Evolutionary conservation across 169 alveolate species (phyloP).

Genomic region (Plasmodium gallinaceum): DNA sequence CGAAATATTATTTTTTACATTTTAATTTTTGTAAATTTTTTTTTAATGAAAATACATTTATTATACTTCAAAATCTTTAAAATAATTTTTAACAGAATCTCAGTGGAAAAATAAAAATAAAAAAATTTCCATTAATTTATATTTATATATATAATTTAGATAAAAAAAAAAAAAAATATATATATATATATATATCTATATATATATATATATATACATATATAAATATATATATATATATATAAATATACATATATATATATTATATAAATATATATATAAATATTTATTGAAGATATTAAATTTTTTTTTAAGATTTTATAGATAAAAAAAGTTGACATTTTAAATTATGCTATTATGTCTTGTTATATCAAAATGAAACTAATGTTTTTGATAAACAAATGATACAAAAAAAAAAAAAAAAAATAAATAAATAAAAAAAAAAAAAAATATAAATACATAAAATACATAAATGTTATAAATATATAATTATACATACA

Average conservation of each 20-base stretch:
- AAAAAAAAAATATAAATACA: slow-evolving; percentile 7
- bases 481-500: slow-evolving; percentile 8
- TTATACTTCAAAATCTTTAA: too few species aligned
- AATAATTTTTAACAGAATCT: too few species aligned
- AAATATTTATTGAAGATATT: background rate
- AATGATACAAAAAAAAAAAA: background rate
- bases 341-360: slow-evolving; percentile 41
- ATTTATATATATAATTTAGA: background rate
- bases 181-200: too few species aligned
- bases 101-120: background rate
- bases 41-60: too few species aligned
- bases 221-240: too few species aligned
- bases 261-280: too few species aligned
- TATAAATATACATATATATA: too few species aligned
- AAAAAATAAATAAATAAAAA: slow-evolving; percentile 7
- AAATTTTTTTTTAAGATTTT: slow-evolving; percentile 25
- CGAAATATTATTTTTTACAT: too few species aligned
- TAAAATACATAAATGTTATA: slow-evolving; percentile 5
- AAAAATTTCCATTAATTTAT: background rate
- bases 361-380: slow-evolving; percentile 57
- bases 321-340: slow-evolving; percentile 19
- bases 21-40: too few species aligned
- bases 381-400: slow-evolving; percentile 40
- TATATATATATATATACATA: too few species aligned
- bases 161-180: too few species aligned